phyloP scores from a whole-genome alignment of 495 filamentous ascomycete species.

The Penicillium simplicissimum region DNA sequence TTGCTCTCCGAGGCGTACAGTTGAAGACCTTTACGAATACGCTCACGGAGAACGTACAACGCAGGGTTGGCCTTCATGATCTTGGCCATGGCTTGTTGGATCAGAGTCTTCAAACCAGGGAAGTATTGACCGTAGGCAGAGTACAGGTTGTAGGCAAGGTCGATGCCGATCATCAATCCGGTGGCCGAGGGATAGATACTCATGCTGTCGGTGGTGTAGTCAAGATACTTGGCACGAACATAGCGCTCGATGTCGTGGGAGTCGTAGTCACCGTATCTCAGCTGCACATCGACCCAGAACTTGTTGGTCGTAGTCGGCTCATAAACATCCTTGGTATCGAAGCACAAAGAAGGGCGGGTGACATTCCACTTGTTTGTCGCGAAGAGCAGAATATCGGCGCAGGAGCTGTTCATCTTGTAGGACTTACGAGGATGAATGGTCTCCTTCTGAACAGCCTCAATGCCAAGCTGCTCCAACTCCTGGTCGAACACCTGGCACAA shows the following conservation, averaged over 20 bases:
- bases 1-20: conserved; percentile 98
- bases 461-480: conserved; percentile 91
- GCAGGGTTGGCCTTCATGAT: conserved; percentile 99
- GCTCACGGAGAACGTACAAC: conserved; percentile 92
- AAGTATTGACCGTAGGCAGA: conserved; percentile 99
- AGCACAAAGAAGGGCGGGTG: conserved; percentile 85
- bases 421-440: conserved; percentile 99
- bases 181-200: conserved; percentile 98
- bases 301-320: conserved; percentile 96
- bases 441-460: conserved; percentile 99
- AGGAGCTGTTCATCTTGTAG: conserved; percentile 99
- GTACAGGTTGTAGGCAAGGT: conserved; percentile 97
- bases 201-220: conserved; percentile 99
- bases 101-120: conserved; percentile 92
- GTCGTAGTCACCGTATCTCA: conserved; percentile 98
- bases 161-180: conserved; percentile 97
- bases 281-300: conserved; percentile 98
- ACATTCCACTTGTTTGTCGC: conserved; percentile 99
- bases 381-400: conserved; percentile 96
- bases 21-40: conserved; percentile 98
- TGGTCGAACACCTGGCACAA: conserved; percentile 99
- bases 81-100: conserved; percentile 99
- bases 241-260: conserved; percentile 99
- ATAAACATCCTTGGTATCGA: conserved; percentile 95
- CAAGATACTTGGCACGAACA: conserved; percentile 95